Conservation (phyloP, 2,329 filamentous ascomycete species). For the Fusarium sp. region DNA sequence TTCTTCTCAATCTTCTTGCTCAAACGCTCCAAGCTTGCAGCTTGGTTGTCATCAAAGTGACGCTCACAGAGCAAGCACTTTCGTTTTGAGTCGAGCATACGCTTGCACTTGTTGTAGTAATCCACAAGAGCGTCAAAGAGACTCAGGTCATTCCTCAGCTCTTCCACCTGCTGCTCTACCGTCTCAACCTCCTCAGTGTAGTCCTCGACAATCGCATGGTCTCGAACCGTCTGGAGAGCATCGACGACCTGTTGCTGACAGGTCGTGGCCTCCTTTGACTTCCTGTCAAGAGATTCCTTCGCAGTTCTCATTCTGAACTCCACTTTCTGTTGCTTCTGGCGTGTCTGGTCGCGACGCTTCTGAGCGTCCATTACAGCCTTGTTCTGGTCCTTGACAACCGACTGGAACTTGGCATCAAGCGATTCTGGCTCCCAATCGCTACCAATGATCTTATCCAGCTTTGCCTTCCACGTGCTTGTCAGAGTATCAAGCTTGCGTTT, state of each 20-base stretch:
- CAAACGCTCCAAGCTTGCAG: conserved; percentile 70
- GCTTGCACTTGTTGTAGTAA: conserved; percentile 78
- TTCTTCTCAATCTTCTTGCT: conserved; percentile 74
- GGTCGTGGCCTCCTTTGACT: conserved; percentile 69
- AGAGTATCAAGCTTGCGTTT: conserved; percentile 83
- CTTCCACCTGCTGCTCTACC: conserved; percentile 68
- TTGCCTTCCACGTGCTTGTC: conserved; percentile 77
- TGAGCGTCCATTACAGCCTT: conserved; percentile 73
- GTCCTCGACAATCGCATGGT: conserved; percentile 63
- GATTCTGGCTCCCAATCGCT: conserved; percentile 75
- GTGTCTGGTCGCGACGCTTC: conserved; percentile 75
- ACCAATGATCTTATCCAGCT: conserved; percentile 74
- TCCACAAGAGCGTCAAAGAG: conserved; percentile 76
- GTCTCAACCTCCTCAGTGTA: conserved; percentile 64
- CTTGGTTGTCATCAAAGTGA: conserved; percentile 70
- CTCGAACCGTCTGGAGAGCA: conserved; percentile 60
- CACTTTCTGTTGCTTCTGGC: conserved; percentile 80
- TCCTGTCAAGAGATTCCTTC: conserved; percentile 73
- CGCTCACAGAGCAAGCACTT: conserved; percentile 83
- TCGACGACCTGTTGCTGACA: conserved; percentile 69
- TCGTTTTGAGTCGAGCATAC: conserved; percentile 74
- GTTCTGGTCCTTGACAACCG: conserved; percentile 67
- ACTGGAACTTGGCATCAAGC: conserved; percentile 78
- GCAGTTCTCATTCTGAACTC: conserved; percentile 77
- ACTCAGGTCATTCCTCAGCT: conserved; percentile 74